Base-by-base conservation (phyloP, 2,329 filamentous ascomycete species). In the Aspergillus ruber region DNA sequence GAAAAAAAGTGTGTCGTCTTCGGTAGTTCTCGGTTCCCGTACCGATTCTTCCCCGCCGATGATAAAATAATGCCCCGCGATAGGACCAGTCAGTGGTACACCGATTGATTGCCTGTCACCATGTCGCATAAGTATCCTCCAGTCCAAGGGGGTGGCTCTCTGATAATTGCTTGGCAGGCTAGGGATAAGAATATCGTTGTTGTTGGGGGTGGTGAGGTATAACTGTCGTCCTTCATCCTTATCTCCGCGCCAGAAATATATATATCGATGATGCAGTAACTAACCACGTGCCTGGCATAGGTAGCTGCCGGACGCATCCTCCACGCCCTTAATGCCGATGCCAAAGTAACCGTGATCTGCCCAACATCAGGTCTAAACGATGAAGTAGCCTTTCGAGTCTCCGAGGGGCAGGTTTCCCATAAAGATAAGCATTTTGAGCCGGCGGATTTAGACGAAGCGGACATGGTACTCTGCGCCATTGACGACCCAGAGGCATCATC, bases 141-240 rank as follows among this genome's bases (percentile, higher is more conserved):
- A 54, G 81, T 97, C 23, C 84, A 96, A 70, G 88, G 89, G 48
- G 91, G 91, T 44, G 93, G 90, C 50, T 97, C 91, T 52, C 74
- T 98, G 56, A 93, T 98, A 54, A 75, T 98, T 45, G 93, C 93
- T 64, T 98, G 91, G 90, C 93, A 97, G 73, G 84, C 95, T 61
- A 86, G 83, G 64, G 84, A 85, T 68, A 96, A 94, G 71, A 82
- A 83, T 55, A 85, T 97, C 13, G 74, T 98, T n/a, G 87, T 98
- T 4, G 82, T 98, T 6, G 93, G 93, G 55, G 93, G 93, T 59
- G 93, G 93, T 68, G 91, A 97, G 79, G 91, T 95, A 74, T 57
- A 80, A 47, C 23, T 46, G 41, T n/a, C 33, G 6, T 7, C 33
- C n/a, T 36, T 36, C n/a, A 2, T 42, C 41, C 47, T 36, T 33